Conservation (phyloP, 2,329 filamentous ascomycete species). For the Pseudopyricularia javanii region DNA sequence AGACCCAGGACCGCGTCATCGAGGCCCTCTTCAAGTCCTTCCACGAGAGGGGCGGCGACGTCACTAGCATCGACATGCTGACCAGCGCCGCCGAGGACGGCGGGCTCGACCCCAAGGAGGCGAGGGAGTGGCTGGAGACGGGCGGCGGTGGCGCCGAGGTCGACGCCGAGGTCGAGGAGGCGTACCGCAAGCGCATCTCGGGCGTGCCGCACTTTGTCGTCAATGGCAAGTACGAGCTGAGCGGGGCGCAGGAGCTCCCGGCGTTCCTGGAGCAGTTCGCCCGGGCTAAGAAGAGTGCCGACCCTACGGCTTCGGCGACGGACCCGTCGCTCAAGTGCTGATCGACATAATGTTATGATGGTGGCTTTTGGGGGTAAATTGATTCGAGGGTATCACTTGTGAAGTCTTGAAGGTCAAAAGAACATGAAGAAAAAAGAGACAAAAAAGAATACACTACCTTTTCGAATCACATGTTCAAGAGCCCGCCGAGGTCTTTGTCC, state of each 20-base stretch:
- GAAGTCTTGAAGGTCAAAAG: neutral
- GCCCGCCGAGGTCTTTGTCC: constrained; percentile 42
- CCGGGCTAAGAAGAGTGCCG: constrained; percentile 24
- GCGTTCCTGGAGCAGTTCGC: constrained; percentile 57
- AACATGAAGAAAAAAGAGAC: too few relatives aligned
- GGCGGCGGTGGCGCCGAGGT: constrained; percentile 44
- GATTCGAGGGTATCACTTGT: neutral
- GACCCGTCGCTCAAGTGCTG: constrained; percentile 6
- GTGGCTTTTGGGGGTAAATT: neutral
- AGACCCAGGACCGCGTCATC: constrained; percentile 31
- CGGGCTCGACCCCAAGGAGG: constrained; percentile 39
- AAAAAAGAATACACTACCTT: neutral
- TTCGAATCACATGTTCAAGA: constrained; percentile 34
- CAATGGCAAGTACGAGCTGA: constrained; percentile 53
- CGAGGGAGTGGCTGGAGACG: constrained; percentile 38
- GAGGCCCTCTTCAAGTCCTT: constrained; percentile 53
- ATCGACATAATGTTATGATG: neutral
- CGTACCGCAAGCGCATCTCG: constrained; percentile 37
- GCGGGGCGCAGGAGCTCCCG: constrained; percentile 59
- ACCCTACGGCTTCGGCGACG: constrained; percentile 4
- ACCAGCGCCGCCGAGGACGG: constrained; percentile 37
- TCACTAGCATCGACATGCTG: constrained; percentile 44
- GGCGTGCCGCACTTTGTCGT: constrained; percentile 70
- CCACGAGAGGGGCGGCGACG: constrained; percentile 52
- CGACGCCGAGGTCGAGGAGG: constrained; percentile 39